Conservation (phyloP, 768 basidiomycete genomes). For the Hemileccinum impolitum region DNA sequence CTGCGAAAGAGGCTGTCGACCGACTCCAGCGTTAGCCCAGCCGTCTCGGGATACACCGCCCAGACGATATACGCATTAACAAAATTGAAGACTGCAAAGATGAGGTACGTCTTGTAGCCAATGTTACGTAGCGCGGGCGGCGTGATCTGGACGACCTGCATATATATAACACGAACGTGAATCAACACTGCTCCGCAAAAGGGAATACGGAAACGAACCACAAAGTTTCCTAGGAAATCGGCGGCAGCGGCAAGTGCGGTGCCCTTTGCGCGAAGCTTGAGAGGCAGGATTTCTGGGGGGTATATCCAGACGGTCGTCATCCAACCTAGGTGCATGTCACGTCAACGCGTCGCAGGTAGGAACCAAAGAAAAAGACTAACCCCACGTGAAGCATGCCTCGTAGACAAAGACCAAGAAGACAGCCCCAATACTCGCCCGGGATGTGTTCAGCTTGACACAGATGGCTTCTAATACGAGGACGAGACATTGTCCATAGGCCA, state of each 20-base stretch:
- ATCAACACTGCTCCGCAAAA: no score
- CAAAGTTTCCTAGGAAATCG: slow-evolving; percentile 7
- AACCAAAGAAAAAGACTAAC: neutral
- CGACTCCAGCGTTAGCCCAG: slow-evolving; percentile 7
- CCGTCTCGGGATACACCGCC: slow-evolving; percentile 5
- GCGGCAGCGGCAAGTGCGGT: slow-evolving; percentile 3
- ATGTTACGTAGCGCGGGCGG: slow-evolving; percentile 9
- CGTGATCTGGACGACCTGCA: slow-evolving; percentile 8
- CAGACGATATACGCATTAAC: slow-evolving; percentile 3
- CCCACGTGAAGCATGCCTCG: slow-evolving; percentile 9
- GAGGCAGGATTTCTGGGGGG: slow-evolving; percentile 7
- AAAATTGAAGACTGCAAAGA: slow-evolving; percentile 5
- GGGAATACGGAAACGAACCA: neutral
- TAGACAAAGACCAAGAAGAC: slow-evolving; percentile 10
- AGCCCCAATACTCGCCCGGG: slow-evolving; percentile 2
- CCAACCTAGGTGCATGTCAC: neutral
- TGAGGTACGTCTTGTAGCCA: slow-evolving; percentile 8
- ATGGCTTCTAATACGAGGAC: slow-evolving; percentile 7
- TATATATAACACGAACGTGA: no score
- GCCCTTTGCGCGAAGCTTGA: slow-evolving; percentile 7
- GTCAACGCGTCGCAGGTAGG: no score
- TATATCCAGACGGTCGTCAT: slow-evolving; percentile 10
- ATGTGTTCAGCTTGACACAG: slow-evolving; percentile 5
- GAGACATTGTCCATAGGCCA: slow-evolving; percentile 8
- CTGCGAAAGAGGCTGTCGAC: slow-evolving; percentile 2